phyloP scores from a whole-genome alignment of 2,329 filamentous ascomycete species.

The Penicillium sp. region DNA sequence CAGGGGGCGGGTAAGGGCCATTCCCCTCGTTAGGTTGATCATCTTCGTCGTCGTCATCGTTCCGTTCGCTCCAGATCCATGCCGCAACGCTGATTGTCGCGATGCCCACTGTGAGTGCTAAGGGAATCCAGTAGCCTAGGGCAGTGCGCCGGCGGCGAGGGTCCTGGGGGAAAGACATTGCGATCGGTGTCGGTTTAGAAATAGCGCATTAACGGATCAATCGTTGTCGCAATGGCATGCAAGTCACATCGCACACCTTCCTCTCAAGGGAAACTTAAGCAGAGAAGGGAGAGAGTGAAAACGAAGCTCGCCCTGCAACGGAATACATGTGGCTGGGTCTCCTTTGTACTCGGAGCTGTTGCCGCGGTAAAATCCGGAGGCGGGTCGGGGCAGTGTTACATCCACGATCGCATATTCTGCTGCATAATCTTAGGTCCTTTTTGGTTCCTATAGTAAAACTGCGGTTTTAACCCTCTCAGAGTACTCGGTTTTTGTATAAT shows the following conservation, averaged over 20 bases:
- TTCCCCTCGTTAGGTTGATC: slow-evolving; percentile 44
- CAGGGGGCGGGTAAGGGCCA: slow-evolving; percentile 22
- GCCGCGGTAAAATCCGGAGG: slow-evolving; percentile 28
- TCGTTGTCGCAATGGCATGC: slow-evolving; percentile 22
- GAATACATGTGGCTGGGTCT: slow-evolving; percentile 39
- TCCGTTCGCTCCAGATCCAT: slow-evolving; percentile 90
- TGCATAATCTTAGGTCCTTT: too few relatives aligned
- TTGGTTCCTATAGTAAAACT: too few relatives aligned
- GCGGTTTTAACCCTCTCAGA: too few relatives aligned
- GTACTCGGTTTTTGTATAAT: too few relatives aligned
- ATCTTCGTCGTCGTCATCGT: slow-evolving; percentile 64
- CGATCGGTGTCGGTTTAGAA: slow-evolving; percentile 23
- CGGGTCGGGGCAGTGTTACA: too few relatives aligned
- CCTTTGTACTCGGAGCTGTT: slow-evolving; percentile 22
- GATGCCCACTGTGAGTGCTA: slow-evolving; percentile 78
- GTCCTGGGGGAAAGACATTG: slow-evolving; percentile 42
- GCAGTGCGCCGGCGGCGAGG: slow-evolving; percentile 38
- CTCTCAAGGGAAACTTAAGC: slow-evolving; percentile 11
- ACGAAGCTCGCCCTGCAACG: slow-evolving; percentile 29
- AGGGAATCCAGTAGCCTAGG: slow-evolving; percentile 75
- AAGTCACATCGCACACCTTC: slow-evolving; percentile 32
- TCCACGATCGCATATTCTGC: too few relatives aligned
- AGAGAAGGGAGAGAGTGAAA: slow-evolving; percentile 21
- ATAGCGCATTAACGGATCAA: slow-evolving; percentile 25
- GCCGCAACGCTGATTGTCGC: slow-evolving; percentile 80